phyloP scores from a whole-genome alignment of 768 basidiomycete genomes.

The Leccinum uliginosum region DNA sequence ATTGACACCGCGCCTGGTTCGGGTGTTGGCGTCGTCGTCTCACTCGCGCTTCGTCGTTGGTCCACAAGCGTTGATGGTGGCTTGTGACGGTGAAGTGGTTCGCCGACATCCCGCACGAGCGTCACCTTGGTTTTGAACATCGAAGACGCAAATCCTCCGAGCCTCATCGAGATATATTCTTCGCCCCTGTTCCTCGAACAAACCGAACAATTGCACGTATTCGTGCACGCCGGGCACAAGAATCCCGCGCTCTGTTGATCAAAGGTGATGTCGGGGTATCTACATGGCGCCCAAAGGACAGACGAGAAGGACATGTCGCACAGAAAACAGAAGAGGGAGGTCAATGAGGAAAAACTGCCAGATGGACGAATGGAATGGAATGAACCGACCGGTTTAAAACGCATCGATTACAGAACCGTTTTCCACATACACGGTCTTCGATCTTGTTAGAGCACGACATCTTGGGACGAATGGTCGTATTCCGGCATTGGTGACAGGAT shows the following conservation, averaged over 20 bases:
- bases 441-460: constrained; percentile 31
- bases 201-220: constrained; percentile 45
- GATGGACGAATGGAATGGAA: neutral
- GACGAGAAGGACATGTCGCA: neutral
- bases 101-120: constrained; percentile 18
- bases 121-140: constrained; percentile 21
- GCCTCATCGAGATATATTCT: constrained; percentile 35
- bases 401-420: constrained; percentile 35
- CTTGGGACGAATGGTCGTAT: constrained; percentile 25
- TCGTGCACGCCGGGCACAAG: constrained; percentile 42
- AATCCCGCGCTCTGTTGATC: constrained; percentile 28
- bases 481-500: constrained; percentile 38
- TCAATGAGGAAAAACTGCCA: constrained; percentile 4
- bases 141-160: constrained; percentile 19
- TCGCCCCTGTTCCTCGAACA: constrained; percentile 47
- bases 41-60: neutral
- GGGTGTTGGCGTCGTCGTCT: constrained; percentile 1
- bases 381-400: constrained; percentile 29
- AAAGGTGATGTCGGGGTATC: constrained; percentile 39
- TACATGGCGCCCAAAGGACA: constrained; percentile 7
- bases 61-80: neutral
- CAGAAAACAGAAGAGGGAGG: neutral
- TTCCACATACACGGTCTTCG: constrained; percentile 24
- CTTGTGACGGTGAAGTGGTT: neutral
- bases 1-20: neutral